phyloP scores from a whole-genome alignment of 805 yeast genomes.

The Candida adriatica region DNA sequence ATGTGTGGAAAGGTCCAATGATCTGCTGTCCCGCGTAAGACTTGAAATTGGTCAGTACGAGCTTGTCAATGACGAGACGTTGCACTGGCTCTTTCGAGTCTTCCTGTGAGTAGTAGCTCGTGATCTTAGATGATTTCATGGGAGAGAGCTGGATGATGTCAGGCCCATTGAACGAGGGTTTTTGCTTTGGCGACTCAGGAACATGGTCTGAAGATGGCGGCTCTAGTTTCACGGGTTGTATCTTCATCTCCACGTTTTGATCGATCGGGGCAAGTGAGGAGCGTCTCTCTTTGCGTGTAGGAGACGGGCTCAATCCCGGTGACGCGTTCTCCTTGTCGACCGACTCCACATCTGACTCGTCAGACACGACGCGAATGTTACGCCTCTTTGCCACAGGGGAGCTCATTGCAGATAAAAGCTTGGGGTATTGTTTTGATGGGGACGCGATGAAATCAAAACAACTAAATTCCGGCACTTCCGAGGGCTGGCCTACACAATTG shows the following conservation, averaged over 20 bases:
- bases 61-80: conserved; percentile 69
- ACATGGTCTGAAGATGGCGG: conserved; percentile 13
- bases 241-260: conserved; percentile 13
- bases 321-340: conserved; percentile 20
- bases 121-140: conserved; percentile 27
- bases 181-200: conserved; percentile 27
- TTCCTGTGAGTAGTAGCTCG: conserved; percentile 22
- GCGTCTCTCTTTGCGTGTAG: conserved; percentile 20
- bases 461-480: conserved; percentile 1
- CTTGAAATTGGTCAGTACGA: conserved; percentile 80
- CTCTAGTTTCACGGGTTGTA: conserved; percentile 11
- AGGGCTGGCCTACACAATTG: background rate
- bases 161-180: conserved; percentile 31
- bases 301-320: conserved; percentile 19
- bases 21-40: conserved; percentile 91
- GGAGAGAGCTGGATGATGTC: conserved; percentile 36
- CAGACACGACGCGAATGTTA: conserved; percentile 10
- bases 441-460: conserved; percentile 15
- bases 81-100: conserved; percentile 29
- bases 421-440: background rate
- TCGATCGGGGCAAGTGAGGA: conserved; percentile 19
- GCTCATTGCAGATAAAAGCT: conserved; percentile 12
- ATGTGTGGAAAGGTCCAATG: conserved; percentile 90
- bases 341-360: conserved; percentile 8
- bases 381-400: conserved; percentile 23